A percentile compares a stretch with the other conserved stretches of the same genome.
These are phyloP conservation scores for Aurantiochytrium sp. DNA, from an alignment of 108 stramenopile genomes.

Conservation along the genomic window DNA sequence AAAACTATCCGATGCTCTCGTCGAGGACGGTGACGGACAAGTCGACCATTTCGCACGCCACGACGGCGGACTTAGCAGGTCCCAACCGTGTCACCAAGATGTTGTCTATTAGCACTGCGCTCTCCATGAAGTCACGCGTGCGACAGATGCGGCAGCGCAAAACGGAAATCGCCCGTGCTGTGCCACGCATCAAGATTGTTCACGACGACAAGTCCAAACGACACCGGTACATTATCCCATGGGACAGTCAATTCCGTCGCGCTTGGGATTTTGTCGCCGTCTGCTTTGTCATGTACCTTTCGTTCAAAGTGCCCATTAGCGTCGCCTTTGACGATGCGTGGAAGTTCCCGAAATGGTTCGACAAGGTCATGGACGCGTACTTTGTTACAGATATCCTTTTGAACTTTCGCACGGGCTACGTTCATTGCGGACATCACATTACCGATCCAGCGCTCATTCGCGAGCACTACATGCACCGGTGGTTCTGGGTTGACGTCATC, in stretches of 20 bases:
- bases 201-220: background rate
- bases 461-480: background rate
- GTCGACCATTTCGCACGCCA: background rate
- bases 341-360: background rate
- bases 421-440: background rate
- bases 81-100: background rate
- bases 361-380: background rate
- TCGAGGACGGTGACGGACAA: too few relatives aligned
- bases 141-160: background rate
- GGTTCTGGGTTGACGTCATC: slow-evolving; percentile 7
- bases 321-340: background rate
- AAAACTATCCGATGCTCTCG: too few relatives aligned
- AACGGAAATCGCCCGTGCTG: background rate
- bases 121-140: background rate
- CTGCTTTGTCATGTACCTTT: slow-evolving; percentile 9
- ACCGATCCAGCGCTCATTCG: background rate
- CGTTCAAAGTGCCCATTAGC: background rate
- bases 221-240: background rate
- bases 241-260: slow-evolving; percentile 2
- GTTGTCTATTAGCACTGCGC: background rate
- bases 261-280: background rate
- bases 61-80: background rate
- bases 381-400: background rate
- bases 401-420: background rate
- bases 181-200: background rate